Conservation (phyloP, 495 filamentous ascomycete species). For the Penicillium steckii region DNA sequence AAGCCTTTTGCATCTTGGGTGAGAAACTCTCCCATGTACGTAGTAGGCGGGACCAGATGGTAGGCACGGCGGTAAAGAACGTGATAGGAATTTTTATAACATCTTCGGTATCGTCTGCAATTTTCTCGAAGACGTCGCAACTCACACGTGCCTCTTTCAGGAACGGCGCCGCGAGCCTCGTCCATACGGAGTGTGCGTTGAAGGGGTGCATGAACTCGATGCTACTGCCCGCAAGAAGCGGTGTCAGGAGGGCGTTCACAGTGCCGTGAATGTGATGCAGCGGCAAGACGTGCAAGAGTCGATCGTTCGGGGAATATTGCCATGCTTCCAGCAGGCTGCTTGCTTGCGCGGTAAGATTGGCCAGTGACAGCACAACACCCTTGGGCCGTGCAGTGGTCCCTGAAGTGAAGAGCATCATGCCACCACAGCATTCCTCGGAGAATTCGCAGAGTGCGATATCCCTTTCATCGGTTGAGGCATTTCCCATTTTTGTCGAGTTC, state of each 20-base stretch:
- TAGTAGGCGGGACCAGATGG: conserved; percentile 87
- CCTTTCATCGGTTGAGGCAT: too few species aligned
- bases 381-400: too few species aligned
- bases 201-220: conserved; percentile 95
- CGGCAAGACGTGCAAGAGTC: conserved; percentile 86
- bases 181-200: conserved; percentile 77
- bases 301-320: conserved; percentile 75
- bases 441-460: too few species aligned
- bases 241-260: conserved; percentile 84
- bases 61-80: conserved; percentile 89
- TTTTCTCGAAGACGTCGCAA: too few species aligned
- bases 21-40: conserved; percentile 55
- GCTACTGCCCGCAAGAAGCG: conserved; percentile 78
- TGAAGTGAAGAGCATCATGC: conserved; percentile 95
- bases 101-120: too few species aligned
- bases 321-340: conserved; percentile 79
- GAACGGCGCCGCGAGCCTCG: conserved; percentile 78
- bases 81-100: conserved; percentile 56
- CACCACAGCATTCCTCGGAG: too few species aligned
- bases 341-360: conserved; percentile 86
- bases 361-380: too few species aligned
- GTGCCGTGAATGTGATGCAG: conserved; percentile 97
- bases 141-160: conserved; percentile 33
- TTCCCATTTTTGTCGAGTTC: conserved; percentile 56
- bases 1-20: conserved; percentile 56